Percentiles rank a stretch among this genome's conserved stretches.
These are phyloP conservation scores for Aspergillus heteromorphus DNA, from an alignment of 495 filamentous ascomycete species.

Conservation along the genomic window DNA sequence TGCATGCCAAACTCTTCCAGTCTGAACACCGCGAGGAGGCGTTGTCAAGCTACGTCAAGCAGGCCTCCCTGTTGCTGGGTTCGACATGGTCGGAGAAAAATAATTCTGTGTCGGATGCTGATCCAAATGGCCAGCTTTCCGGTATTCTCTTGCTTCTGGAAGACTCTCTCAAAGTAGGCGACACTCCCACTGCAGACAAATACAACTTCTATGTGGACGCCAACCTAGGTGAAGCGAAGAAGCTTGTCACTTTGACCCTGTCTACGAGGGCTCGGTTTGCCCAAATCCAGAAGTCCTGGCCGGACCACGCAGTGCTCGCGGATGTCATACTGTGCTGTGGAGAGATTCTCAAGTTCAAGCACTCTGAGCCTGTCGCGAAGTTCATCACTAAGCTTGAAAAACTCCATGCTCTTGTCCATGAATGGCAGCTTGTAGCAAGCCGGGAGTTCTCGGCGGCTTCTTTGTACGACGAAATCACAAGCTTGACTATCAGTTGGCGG, in stretches of 20 bases:
- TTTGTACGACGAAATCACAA: conserved; percentile 70
- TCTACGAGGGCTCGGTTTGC: conserved; percentile 63
- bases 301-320: conserved; percentile 65
- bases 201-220: conserved; percentile 89
- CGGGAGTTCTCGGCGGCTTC: conserved; percentile 62
- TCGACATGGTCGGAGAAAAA: conserved; percentile 32
- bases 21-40: conserved; percentile 20
- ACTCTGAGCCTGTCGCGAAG: conserved; percentile 81
- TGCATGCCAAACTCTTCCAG: conserved; percentile 50
- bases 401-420: conserved; percentile 71
- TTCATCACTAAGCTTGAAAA: conserved; percentile 79
- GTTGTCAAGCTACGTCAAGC: conserved; percentile 32
- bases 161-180: conserved; percentile 44
- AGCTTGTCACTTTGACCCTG: conserved; percentile 59
- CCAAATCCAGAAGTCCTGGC: conserved; percentile 63
- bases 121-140: conserved; percentile 53
- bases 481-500: conserved; percentile 76
- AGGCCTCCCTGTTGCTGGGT: conserved; percentile 35
- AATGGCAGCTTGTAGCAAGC: conserved; percentile 92
- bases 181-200: conserved; percentile 24
- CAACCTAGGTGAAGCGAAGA: conserved; percentile 68
- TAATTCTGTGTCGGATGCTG: conserved; percentile 27
- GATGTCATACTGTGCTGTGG: conserved; percentile 73
- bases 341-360: conserved; percentile 64
- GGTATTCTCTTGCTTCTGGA: conserved; percentile 60